Base-by-base conservation (phyloP, 2,329 filamentous ascomycete species). In the Neonectria sp. region DNA sequence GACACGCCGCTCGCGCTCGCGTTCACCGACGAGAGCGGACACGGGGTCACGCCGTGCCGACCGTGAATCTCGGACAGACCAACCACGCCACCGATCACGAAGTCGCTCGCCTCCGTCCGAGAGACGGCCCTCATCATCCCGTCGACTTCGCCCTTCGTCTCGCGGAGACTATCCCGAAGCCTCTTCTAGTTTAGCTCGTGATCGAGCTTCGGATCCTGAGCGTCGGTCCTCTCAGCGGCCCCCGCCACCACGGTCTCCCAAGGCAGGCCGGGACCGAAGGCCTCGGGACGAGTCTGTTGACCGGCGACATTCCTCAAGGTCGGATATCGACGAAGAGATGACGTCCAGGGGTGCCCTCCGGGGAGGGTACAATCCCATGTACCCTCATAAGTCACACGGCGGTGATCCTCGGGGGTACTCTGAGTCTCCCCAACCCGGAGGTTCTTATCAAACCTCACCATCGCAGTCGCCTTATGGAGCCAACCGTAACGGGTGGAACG, bases 251-350 rank as follows among this genome's bases (percentile, higher is more conserved):
- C 71, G 72, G 11, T 79, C 77, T 55, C 78, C 79, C 37, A 71
- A 68, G 43, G 52, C 67, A 15, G 72, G 75, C 65, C 75, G 73
- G 55, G 77, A 79, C 29, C 67, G 65, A 33, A 76, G 74, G 55
- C 72, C 73, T 56, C 72, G 72, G 79, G 76, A 78, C 57, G 74
- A 72, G n/a, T 69, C 74, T 4, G 55, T 71, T 6, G 79, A 76
- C 43, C 73, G 71, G 43, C 73, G 81, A 53, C 80, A 81, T 51
- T 85, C 86, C 21, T 85, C 84, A 21, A 82, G 84, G 12, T 85
- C 86, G 13, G 86, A 85, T 56, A 78, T 85, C 45, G 86, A 88
- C 72, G 84, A 86, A 64, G 85, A 85, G 35, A 85, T 87, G 83
- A 78, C 79, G 21, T 81, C 82, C 15, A 80, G 85, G 49, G 81